Conservation (phyloP, 305 asterid genomes). For the Withania somnifera region DNA sequence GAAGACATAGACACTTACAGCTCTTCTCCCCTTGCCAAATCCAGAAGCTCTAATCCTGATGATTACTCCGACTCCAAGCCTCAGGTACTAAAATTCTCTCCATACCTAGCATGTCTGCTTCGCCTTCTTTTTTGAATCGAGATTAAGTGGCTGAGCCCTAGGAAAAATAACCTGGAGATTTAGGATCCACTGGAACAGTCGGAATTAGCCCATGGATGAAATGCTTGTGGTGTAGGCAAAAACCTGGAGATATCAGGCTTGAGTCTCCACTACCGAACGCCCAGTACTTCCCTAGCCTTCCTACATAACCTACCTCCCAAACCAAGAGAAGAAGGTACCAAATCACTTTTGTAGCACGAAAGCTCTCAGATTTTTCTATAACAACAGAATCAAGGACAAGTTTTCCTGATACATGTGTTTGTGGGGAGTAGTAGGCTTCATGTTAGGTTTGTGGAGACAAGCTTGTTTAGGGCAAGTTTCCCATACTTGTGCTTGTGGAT, state of each 20-base stretch:
- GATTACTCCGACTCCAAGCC: constrained; percentile 7
- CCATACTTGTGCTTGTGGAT: not conserved
- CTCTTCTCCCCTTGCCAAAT: not conserved
- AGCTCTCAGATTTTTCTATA: not conserved
- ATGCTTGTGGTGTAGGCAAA: not conserved
- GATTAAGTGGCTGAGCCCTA: not conserved
- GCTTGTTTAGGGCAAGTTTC: not conserved
- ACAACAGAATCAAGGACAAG: not conserved
- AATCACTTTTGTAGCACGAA: not conserved
- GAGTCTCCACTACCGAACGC: not conserved
- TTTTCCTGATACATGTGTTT: not conserved
- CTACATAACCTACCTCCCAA: not conserved
- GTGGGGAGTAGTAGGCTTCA: not conserved
- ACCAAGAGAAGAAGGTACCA: too few species aligned
- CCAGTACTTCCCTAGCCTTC: not conserved
- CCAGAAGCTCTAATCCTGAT: not conserved
- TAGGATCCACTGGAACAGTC: not conserved
- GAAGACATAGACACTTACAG: not conserved
- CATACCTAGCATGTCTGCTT: not conserved
- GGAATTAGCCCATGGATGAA: not conserved
- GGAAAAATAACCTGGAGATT: not conserved
- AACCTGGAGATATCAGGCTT: not conserved
- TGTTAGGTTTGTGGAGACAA: not conserved
- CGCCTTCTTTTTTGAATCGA: not conserved
- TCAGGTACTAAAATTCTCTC: not conserved